Evolutionary conservation across 108 stramenopile species (phyloP), one percentile per base, ranked within the genome.

Genomic region (Skeletonema potamos): DNA sequence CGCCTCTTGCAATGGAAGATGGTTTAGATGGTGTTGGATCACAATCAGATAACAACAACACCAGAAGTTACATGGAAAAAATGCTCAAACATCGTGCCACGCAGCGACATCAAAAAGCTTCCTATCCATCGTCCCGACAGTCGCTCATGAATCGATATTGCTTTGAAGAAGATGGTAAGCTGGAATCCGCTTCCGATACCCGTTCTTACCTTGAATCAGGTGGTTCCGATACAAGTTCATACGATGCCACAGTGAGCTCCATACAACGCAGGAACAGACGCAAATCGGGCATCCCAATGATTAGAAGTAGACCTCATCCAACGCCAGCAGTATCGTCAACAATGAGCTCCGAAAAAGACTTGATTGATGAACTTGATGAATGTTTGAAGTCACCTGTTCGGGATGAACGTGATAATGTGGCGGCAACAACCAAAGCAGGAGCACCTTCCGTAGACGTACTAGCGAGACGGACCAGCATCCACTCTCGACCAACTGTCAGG

Each of bases 1-100:
- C 71, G 27, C 70, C 71, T 9, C 60, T 73, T 13, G 60, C 39
- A 7, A 32, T 28, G 26, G 66, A 77, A 8, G 41, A 65, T 58
- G 44, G 30, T 1, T 12, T 13, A 51, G 20, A 22, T 22, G 48
- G 22, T 5, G 48, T 22, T 24, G 48, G 48, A 3, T 27, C 27
- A 29, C 20, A 20, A 33, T 54, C 29, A 2, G 41, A 34, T 32
- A 17, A 32, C 28, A 54, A 27, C 43, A 41, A 27, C 29, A 34
- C 44, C n/a, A 62, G 33, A 37, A 61, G 33, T 27, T 48, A 27
- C 34, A 62, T 9, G n/a, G 34, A 27, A 37, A 28, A 15, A 28
- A 33, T 59, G 32, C 33, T 27, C 28, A 27, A 37, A 75, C 39
- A 64, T n/a, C 33, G 22, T 11, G 64, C 44, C 20, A 51, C 37